A percentile compares a stretch with the other conserved stretches of the same genome.
phyloP scores from a whole-genome alignment of 2,329 filamentous ascomycete species.

The Aspergillus terreus region DNA sequence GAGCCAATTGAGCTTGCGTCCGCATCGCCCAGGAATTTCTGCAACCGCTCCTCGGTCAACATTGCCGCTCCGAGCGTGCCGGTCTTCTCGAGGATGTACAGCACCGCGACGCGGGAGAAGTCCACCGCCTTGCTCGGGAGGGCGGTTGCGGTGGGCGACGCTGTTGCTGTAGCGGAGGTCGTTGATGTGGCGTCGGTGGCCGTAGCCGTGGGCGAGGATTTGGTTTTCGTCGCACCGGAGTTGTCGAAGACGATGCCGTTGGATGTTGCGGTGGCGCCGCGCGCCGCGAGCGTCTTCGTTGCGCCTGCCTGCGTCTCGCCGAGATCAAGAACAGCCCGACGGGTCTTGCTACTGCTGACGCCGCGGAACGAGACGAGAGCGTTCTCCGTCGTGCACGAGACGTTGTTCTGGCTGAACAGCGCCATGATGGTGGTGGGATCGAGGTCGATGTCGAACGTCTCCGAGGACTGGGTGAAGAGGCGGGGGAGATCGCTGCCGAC shows the following conservation, averaged over 20 bases:
- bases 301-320: neutral
- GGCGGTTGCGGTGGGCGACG: constrained; percentile 8
- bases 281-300: constrained; percentile 17
- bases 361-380: constrained; percentile 81
- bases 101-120: constrained; percentile 36
- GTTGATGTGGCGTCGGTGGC: constrained; percentile 18
- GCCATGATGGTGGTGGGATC: constrained; percentile 66
- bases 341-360: constrained; percentile 25
- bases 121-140: constrained; percentile 17
- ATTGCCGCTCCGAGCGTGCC: constrained; percentile 27
- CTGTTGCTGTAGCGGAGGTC: constrained; percentile 15
- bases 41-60: constrained; percentile 27
- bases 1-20: neutral
- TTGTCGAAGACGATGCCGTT: constrained; percentile 38
- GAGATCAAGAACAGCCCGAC: constrained; percentile 16
- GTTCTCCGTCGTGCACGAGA: constrained; percentile 83
- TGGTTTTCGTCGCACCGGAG: constrained; percentile 6
- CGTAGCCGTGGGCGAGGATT: constrained; percentile 19
- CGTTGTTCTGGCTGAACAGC: constrained; percentile 68
- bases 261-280: constrained; percentile 26
- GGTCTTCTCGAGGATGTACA: constrained; percentile 40
- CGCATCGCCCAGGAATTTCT: constrained; percentile 25
- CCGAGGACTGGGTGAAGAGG: constrained; percentile 61
- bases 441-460: constrained; percentile 73
- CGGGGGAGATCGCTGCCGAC: constrained; percentile 75